Conservation (phyloP, 805 yeast genomes). For the Starmerella sp. region DNA sequence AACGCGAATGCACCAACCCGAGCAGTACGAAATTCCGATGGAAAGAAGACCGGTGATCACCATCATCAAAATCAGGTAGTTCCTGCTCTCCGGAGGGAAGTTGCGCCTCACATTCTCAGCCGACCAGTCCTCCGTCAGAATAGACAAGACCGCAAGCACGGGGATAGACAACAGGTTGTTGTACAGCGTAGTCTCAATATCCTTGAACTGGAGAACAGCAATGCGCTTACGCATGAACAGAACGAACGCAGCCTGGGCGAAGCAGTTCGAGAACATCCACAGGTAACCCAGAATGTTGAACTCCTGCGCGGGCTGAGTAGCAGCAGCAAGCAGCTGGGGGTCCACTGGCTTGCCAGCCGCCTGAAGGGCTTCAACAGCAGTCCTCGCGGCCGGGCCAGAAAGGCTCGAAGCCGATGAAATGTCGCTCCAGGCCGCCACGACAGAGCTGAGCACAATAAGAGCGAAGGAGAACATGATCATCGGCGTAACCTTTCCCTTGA, state of each 20-base stretch:
- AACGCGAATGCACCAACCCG: slow-evolving; percentile 99
- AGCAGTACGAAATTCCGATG: slow-evolving; percentile 95
- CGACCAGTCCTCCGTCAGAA: slow-evolving; percentile 88
- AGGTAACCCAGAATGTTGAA: slow-evolving; percentile 52
- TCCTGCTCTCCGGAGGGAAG: slow-evolving; percentile 65
- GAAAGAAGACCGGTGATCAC: slow-evolving; percentile 85
- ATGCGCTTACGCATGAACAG: slow-evolving; percentile 95
- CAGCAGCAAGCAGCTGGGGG: not conserved
- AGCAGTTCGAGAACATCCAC: slow-evolving; percentile 95
- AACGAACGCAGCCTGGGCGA: slow-evolving; percentile 87
- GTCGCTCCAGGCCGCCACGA: slow-evolving; percentile 90
- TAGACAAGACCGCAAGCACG: slow-evolving; percentile 62
- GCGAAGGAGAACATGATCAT: slow-evolving; percentile 83
- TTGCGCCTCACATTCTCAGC: slow-evolving; percentile 58
- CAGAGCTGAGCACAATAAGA: slow-evolving; percentile 90
- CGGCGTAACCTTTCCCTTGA: slow-evolving; percentile 81
- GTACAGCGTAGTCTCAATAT: slow-evolving; percentile 96
- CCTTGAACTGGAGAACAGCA: slow-evolving; percentile 82
- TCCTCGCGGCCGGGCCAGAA: slow-evolving; percentile 3
- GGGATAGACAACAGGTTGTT: slow-evolving; percentile 92
- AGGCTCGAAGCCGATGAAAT: slow-evolving; percentile 27
- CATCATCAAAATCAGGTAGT: slow-evolving; percentile 68
- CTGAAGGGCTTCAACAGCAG: slow-evolving; percentile 23
- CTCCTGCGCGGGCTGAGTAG: not conserved
- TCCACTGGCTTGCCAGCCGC: slow-evolving; percentile 24